Evolutionary conservation across 306 rosid species (phyloP), one percentile per base, ranked within the genome.

Genomic region (Neltuma alba): DNA sequence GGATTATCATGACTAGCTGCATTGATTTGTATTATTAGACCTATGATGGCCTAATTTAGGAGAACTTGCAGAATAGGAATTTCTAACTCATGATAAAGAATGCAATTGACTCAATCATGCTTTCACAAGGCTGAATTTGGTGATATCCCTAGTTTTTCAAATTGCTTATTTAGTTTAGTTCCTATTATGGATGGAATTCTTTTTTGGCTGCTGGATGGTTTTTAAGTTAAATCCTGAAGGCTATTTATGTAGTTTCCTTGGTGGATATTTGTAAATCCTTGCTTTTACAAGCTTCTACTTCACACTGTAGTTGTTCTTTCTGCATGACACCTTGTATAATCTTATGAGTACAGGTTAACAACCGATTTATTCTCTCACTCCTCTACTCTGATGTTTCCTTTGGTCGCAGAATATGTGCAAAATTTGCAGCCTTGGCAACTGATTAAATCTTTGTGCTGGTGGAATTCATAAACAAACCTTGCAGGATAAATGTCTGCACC

Each of bases 391-490:
- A 67, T 74, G 68, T 66, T 62, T 72, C 20, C 6, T 62, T 86
- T 77, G 42, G 40, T 62, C 83, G 87, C 89, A 86, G 89, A 74
- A 47, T 74, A 86, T 67, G 60, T 30, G 77, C 66, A 63, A 31
- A 74, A 73, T 75, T 80, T 75, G 79, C 48, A 77, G 72, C 85
- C 68, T 77, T 58, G 28, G 37, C 61, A 40, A 36, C 55, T 71
- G 12, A 23, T 33, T 20, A 23, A n/a, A 21, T 54, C 67, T 60
- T 60, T 67, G 62, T 33, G 83, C 78, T 41, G 79, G 78, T 83
- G 77, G 83, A 84, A 76, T 76, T 83, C 67, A 58, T 74, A 66
- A 70, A 66, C 57, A 79, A 52, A 44, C n/a, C 31, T 31, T n/a
- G 50, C 34, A 52, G 77, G 23, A 73, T 73, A 54, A 60, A 41